Percentiles rank a stretch among this genome's conserved stretches.
Evolutionary conservation across 2,329 filamentous ascomycete genomes (phyloP).

Genomic region (Penicillium sp.): DNA sequence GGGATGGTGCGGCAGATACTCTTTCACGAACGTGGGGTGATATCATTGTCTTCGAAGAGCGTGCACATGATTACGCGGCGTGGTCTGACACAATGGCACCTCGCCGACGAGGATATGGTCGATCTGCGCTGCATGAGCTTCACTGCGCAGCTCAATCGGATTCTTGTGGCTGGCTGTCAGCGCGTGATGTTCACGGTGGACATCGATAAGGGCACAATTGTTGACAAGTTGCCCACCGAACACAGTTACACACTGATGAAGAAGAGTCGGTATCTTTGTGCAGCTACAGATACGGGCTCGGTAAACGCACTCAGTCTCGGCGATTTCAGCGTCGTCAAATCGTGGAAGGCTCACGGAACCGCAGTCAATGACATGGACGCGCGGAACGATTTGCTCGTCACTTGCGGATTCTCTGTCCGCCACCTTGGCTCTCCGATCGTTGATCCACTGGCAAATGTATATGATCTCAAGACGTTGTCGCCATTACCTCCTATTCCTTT

Average conservation of each 20-base stretch:
- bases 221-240: constrained; percentile 67
- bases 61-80: constrained; percentile 83
- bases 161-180: constrained; percentile 84
- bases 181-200: constrained; percentile 75
- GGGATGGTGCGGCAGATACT: constrained; percentile 82
- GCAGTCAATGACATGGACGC: constrained; percentile 96
- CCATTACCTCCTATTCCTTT: constrained; percentile 88
- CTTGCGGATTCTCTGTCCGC: constrained; percentile 85
- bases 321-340: constrained; percentile 72
- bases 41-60: constrained; percentile 76
- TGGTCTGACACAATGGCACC: constrained; percentile 82
- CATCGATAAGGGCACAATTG: constrained; percentile 66
- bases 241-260: constrained; percentile 89
- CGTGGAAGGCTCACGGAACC: constrained; percentile 85
- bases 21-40: constrained; percentile 83
- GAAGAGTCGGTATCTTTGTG: constrained; percentile 80
- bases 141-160: constrained; percentile 77
- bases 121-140: constrained; percentile 94
- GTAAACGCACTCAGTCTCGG: constrained; percentile 82
- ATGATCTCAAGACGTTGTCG: constrained; percentile 84
- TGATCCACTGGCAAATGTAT: constrained; percentile 91
- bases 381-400: constrained; percentile 89
- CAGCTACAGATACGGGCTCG: constrained; percentile 74
- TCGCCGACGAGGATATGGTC: constrained; percentile 72
- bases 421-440: constrained; percentile 76